A percentile compares a stretch with the other conserved stretches of the same genome.
phyloP scores from a whole-genome alignment of 805 yeast genomes.

The Saturnispora dispora region DNA sequence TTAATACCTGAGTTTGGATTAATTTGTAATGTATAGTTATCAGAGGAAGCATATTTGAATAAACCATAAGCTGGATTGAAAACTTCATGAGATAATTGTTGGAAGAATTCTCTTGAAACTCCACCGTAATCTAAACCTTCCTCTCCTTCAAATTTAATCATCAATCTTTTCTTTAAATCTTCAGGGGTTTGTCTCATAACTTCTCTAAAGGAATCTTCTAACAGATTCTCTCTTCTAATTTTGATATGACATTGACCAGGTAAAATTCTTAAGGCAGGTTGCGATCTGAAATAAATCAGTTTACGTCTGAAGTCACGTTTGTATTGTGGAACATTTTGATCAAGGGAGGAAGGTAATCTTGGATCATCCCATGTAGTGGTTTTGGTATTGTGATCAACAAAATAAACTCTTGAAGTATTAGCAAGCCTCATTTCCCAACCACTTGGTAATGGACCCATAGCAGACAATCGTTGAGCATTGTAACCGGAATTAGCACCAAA shows the following conservation, averaged over 20 bases:
- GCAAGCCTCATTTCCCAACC: conserved; percentile 99
- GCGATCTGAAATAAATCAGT: conserved; percentile 94
- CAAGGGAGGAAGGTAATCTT: conserved; percentile 91
- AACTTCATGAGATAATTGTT: conserved; percentile 94
- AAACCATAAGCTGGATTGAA: conserved; percentile 96
- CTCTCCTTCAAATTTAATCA: conserved; percentile 98
- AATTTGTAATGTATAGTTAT: conserved; percentile 94
- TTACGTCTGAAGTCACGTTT: conserved; percentile 98
- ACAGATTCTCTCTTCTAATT: conserved; percentile 91
- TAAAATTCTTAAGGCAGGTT: conserved; percentile 91
- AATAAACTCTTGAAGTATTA: conserved; percentile 95
- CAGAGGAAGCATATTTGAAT: conserved; percentile 96
- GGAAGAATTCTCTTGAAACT: conserved; percentile 96
- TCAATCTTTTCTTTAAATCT: conserved; percentile 91
- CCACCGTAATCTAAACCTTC: conserved; percentile 99
- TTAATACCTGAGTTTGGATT: conserved; percentile 95
- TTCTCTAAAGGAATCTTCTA: conserved; percentile 97
- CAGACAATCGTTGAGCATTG: conserved; percentile 96
- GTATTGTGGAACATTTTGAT: conserved; percentile 97
- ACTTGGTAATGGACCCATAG: conserved; percentile 93
- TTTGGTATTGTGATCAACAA: conserved; percentile 97
- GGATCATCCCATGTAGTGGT: conserved; percentile 99
- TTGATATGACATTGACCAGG: conserved; percentile 99
- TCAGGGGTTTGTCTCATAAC: conserved; percentile 98
- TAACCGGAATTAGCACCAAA: conserved; percentile 87